A percentile compares a stretch with the other conserved stretches of the same genome.
phyloP scores from a whole-genome alignment of 179 eudicot genomes.

The Actinidia polygama region DNA sequence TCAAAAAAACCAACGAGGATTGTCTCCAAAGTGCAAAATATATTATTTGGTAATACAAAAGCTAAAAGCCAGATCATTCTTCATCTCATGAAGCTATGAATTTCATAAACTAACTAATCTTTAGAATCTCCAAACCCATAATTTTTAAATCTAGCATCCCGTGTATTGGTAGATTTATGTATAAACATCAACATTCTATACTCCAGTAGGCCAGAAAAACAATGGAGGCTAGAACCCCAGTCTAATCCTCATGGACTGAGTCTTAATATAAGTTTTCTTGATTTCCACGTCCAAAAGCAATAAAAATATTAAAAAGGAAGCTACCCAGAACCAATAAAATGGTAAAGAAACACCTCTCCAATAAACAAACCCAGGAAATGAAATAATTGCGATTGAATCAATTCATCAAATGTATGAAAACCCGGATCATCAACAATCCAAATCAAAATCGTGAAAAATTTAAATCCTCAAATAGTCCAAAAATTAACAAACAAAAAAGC shows the following conservation, averaged over 20 bases:
- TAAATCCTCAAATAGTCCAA: background rate
- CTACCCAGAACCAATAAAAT: background rate
- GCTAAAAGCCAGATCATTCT: background rate
- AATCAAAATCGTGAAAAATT: background rate
- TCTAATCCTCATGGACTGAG: background rate
- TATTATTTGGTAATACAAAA: background rate
- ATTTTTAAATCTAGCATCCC: no score
- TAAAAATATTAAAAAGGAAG: background rate
- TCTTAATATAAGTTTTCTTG: slow-evolving; percentile 14
- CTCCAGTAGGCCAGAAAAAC: no score
- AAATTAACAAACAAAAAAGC: no score
- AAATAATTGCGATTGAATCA: background rate
- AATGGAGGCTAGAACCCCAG: background rate
- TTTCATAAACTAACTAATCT: background rate
- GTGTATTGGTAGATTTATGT: no score
- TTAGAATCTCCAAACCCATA: background rate
- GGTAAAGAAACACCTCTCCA: background rate
- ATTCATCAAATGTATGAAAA: slow-evolving; percentile 18
- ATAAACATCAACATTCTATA: no score
- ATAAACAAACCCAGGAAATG: slow-evolving; percentile 6
- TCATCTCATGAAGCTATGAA: background rate
- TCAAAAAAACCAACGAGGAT: background rate
- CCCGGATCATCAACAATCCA: slow-evolving; percentile 16
- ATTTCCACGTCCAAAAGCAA: slow-evolving; percentile 21
- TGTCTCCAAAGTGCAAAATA: background rate